Base-by-base conservation (phyloP, 2,329 filamentous ascomycete species). In the Acrodontium crateriforme region DNA sequence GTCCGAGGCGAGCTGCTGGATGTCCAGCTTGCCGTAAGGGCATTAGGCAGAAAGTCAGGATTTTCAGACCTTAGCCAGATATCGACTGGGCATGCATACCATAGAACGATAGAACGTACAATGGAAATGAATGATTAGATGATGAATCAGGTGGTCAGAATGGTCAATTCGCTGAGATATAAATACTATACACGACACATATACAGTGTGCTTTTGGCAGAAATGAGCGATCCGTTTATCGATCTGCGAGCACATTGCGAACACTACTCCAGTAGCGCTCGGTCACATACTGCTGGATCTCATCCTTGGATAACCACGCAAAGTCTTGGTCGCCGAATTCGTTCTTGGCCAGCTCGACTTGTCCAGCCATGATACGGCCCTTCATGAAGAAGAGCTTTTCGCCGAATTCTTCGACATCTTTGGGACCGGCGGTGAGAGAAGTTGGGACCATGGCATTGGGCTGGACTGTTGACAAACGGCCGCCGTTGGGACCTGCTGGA, bases 331-430 rank as follows among this genome's bases (percentile, higher is more conserved):
- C 63, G 5, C 77, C 79, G 31, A 79, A 67, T 36, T 63, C 60
- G 58, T 89, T 93, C 34, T 63, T 65, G 37, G 63, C 62, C 28
- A 95, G 56, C 54, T 93, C 71, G 16, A 78, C 83, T 60, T 95
- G 89, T n/a, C 89, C 89, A 18, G 85, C 83, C 79, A 95, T 82
- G 54, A 98, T 95, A 38, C 89, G 73, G 27, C 74, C 81, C 66
- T 95, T 95, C 65, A 95, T 72, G 67, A 92, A 94, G 58, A 98
- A 98, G 2, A 75, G 76, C 67, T 93, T 94, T 48, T 78, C 70
- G 29, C 81, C 83, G 31, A 66, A 58, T 30, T 66, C 56, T 40
- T 62, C 49, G 15, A 44, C 33, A 16, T 47, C 45, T 8, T 60
- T 49, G 6, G 30, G 32, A 14, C 27, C 39, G 15, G n/a, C 14